These are phyloP conservation scores for Sugiyamaella smithiae DNA, from an alignment of 805 yeast species.

Conservation along the genomic window DNA sequence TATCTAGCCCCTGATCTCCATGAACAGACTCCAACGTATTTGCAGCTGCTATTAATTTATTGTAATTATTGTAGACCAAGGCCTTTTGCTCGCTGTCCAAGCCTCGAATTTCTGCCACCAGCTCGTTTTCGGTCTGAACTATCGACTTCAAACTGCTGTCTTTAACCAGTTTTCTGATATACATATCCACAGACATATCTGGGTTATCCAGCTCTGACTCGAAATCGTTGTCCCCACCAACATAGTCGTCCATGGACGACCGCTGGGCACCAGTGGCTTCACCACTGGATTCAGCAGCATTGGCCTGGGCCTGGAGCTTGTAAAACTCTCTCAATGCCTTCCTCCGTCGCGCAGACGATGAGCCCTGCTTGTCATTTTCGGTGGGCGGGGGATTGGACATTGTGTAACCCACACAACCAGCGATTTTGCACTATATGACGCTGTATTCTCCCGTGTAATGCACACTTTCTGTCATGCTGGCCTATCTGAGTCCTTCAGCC, in stretches of 20 bases:
- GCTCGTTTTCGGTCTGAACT: conserved; percentile 27
- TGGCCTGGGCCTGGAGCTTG: conserved; percentile 28
- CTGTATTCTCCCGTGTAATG: too few relatives aligned
- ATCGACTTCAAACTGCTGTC: conserved; percentile 26
- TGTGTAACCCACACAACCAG: neutral
- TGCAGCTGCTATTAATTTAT: conserved; percentile 36
- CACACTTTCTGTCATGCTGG: too few relatives aligned
- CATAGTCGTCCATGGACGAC: conserved; percentile 4
- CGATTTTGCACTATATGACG: too few relatives aligned
- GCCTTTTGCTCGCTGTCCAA: conserved; percentile 39
- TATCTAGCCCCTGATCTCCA: conserved; percentile 7
- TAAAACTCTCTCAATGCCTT: conserved; percentile 37
- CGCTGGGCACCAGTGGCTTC: neutral
- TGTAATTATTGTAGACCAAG: conserved; percentile 38
- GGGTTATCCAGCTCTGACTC: conserved; percentile 21
- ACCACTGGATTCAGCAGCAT: conserved; percentile 10
- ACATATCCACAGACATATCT: conserved; percentile 26
- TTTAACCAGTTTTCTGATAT: conserved; percentile 21
- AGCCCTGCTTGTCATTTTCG: neutral
- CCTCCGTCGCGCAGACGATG: conserved; percentile 25
- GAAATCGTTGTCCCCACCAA: conserved; percentile 9
- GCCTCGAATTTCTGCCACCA: conserved; percentile 30
- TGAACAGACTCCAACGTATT: conserved; percentile 28
- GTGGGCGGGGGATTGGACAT: conserved; percentile 1
- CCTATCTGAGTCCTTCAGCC: too few relatives aligned